Evolutionary conservation across 371 early-diverging fungal genomes (phyloP).

Genomic region (Mortierella sp.): DNA sequence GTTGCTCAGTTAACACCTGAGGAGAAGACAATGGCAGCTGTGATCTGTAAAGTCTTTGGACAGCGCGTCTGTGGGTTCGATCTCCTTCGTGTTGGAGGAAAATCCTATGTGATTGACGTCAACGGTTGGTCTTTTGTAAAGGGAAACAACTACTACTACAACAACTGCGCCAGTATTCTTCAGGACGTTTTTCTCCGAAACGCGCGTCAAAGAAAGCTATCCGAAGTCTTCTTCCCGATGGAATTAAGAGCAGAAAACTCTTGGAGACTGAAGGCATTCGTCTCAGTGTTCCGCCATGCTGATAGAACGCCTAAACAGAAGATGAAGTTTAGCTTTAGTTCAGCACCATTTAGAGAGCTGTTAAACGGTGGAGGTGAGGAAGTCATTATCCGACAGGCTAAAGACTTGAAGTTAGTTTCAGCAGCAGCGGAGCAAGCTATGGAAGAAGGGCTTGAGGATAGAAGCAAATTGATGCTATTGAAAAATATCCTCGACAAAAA

Average conservation of each 20-base stretch:
- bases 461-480: conserved; percentile 70
- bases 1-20: conserved; percentile 83
- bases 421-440: conserved; percentile 75
- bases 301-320: conserved; percentile 99
- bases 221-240: conserved; percentile 72
- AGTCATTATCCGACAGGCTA: conserved; percentile 83
- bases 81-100: conserved; percentile 86
- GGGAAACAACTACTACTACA: conserved; percentile 95
- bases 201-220: conserved; percentile 61
- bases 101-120: conserved; percentile 97
- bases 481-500: conserved; percentile 85
- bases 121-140: conserved; percentile 99
- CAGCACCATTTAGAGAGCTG: conserved; percentile 76
- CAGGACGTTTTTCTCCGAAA: conserved; percentile 77
- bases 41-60: conserved; percentile 88
- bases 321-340: conserved; percentile 81
- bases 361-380: conserved; percentile 80
- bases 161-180: conserved; percentile 84
- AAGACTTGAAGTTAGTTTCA: conserved; percentile 77
- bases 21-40: conserved; percentile 88
- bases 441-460: conserved; percentile 67
- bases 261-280: conserved; percentile 95
- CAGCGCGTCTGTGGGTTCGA: conserved; percentile 95
- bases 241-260: conserved; percentile 80
- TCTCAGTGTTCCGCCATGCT: conserved; percentile 94